These are phyloP conservation scores for Paradendryphiella salina DNA, from an alignment of 2,329 filamentous ascomycete species.

Conservation along the genomic window DNA sequence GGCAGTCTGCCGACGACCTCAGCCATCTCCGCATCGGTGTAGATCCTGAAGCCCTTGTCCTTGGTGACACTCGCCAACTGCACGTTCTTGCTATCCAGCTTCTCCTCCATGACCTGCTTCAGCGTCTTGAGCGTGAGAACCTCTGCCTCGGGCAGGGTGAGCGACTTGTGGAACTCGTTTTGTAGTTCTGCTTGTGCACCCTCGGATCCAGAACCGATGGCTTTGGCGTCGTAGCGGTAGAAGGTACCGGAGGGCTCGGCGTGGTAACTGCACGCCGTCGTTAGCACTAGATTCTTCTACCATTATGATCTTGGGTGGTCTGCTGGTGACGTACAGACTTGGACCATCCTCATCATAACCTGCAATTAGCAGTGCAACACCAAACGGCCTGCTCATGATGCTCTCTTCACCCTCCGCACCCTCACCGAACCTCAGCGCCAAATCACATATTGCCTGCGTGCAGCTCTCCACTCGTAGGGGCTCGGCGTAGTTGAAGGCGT, in stretches of 20 bases:
- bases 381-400: slow-evolving; percentile 97
- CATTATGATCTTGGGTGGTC: too few relatives aligned
- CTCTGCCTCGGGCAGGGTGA: slow-evolving; percentile 91
- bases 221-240: slow-evolving; percentile 98
- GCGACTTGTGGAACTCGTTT: slow-evolving; percentile 98
- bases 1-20: slow-evolving; percentile 80
- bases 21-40: slow-evolving; percentile 96
- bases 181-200: slow-evolving; percentile 97
- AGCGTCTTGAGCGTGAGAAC: slow-evolving; percentile 94
- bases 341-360: slow-evolving; percentile 97
- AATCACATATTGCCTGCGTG: slow-evolving; percentile 97
- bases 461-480: slow-evolving; percentile 93
- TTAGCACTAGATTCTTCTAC: neutral
- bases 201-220: slow-evolving; percentile 95
- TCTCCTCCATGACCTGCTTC: slow-evolving; percentile 99
- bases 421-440: slow-evolving; percentile 95
- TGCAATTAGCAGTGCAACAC: slow-evolving; percentile 93
- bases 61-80: slow-evolving; percentile 97
- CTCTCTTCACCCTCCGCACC: slow-evolving; percentile 97
- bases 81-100: slow-evolving; percentile 97
- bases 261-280: slow-evolving; percentile 67
- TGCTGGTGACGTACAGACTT: slow-evolving; percentile 64
- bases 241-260: slow-evolving; percentile 98
- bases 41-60: slow-evolving; percentile 98
- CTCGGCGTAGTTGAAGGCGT: slow-evolving; percentile 98